A percentile compares a stretch with the other conserved stretches of the same genome.
Evolutionary conservation across 106 monocot species (phyloP).

Genomic region (Narthecium ossifragum): DNA sequence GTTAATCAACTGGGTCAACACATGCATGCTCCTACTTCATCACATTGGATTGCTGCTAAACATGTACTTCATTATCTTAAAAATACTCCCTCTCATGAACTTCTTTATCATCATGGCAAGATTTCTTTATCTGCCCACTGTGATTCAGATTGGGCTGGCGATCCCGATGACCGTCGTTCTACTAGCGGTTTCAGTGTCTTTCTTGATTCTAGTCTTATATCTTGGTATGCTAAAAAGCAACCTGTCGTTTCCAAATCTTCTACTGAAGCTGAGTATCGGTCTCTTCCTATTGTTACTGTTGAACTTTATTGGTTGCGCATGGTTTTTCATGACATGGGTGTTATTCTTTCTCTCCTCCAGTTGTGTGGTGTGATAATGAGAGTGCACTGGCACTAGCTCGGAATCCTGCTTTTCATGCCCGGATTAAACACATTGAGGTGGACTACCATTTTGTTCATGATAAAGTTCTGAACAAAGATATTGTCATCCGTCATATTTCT

Average conservation of each 20-base stretch:
- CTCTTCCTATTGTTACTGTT: too few species aligned
- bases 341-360: not conserved
- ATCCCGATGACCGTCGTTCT: not conserved
- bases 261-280: too few species aligned
- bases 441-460: too few species aligned
- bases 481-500: slow-evolving; percentile 15
- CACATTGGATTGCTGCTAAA: too few species aligned
- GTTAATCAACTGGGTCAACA: too few species aligned
- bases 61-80: too few species aligned
- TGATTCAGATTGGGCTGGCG: slow-evolving; percentile 14
- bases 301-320: too few species aligned
- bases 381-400: not conserved
- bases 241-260: too few species aligned
- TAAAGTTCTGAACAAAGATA: too few species aligned
- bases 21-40: too few species aligned
- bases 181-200: not conserved
- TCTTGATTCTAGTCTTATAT: not conserved
- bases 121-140: not conserved
- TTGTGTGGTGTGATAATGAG: slow-evolving; percentile 11
- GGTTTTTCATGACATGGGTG: not conserved
- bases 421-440: too few species aligned
- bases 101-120: not conserved
- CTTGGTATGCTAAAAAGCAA: slow-evolving; percentile 3
- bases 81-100: too few species aligned
- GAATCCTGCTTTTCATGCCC: slow-evolving; percentile 8